These are phyloP conservation scores for Harrya chromipes DNA, from an alignment of 768 basidiomycete genomes.

Conservation along the genomic window DNA sequence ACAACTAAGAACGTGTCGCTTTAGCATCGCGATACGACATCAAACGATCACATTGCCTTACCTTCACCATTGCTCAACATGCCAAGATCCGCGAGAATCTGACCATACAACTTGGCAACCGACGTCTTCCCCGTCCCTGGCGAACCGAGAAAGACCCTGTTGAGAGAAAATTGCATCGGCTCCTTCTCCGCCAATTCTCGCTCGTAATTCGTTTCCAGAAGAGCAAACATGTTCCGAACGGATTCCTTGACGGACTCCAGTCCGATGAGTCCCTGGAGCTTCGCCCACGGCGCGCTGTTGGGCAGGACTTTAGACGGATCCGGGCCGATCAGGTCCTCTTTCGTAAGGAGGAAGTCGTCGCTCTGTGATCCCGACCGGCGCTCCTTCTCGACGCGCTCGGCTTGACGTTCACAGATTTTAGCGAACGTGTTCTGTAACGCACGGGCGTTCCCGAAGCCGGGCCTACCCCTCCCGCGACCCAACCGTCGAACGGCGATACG, in stretches of 20 bases:
- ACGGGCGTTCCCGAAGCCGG: constrained; percentile 70
- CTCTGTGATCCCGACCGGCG: constrained; percentile 39
- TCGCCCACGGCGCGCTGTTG: constrained; percentile 48
- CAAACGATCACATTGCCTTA: constrained; percentile 20
- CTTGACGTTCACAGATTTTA: constrained; percentile 50
- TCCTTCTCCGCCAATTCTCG: constrained; percentile 57
- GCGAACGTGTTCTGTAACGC: constrained; percentile 53
- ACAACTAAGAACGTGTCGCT: constrained; percentile 41
- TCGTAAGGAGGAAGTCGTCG: constrained; percentile 51
- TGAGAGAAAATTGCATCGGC: constrained; percentile 53
- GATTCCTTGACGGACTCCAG: constrained; percentile 56
- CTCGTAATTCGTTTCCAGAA: constrained; percentile 53
- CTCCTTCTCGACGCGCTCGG: constrained; percentile 43
- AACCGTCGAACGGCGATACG: constrained; percentile 59
- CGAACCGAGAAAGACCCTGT: constrained; percentile 64
- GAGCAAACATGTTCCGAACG: constrained; percentile 45
- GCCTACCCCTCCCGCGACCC: constrained; percentile 53
- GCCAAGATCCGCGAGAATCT: constrained; percentile 57
- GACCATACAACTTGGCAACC: constrained; percentile 65
- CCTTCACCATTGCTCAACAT: constrained; percentile 75
- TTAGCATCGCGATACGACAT: not conserved
- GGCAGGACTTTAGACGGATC: constrained; percentile 50
- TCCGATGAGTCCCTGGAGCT: constrained; percentile 53
- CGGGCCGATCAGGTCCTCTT: constrained; percentile 64
- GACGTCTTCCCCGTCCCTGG: constrained; percentile 76